These are phyloP conservation scores for Vanrija humicola DNA, from an alignment of 1,284 basidiomycete genomes.

Conservation along the genomic window DNA sequence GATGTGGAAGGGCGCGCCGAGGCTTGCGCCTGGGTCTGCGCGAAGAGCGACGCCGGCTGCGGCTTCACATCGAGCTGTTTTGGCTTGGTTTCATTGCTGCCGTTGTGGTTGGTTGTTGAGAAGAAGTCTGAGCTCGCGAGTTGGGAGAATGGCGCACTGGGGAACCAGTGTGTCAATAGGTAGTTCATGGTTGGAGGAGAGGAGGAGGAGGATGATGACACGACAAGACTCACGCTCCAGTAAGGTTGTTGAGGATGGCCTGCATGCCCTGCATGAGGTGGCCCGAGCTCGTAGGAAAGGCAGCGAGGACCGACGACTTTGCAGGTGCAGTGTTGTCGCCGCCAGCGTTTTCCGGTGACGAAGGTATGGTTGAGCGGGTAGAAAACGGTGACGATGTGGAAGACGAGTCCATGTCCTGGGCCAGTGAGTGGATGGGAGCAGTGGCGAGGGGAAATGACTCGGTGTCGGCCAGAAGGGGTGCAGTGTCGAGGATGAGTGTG, in stretches of 20 bases:
- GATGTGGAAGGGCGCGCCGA: constrained; percentile 2
- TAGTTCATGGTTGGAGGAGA: neutral
- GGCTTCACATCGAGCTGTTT: neutral
- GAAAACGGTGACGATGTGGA: constrained; percentile 37
- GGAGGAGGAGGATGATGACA: neutral
- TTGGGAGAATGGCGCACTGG: neutral
- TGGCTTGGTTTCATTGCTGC: neutral
- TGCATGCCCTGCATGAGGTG: constrained; percentile 33
- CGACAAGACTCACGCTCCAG: constrained; percentile 19
- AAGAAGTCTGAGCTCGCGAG: neutral
- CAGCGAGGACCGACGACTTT: neutral
- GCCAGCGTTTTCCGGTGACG: constrained; percentile 30
- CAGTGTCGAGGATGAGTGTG: neutral
- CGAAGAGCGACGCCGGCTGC: neutral
- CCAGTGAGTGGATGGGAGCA: too few species aligned
- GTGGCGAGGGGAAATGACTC: neutral
- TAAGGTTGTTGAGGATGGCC: constrained; percentile 25
- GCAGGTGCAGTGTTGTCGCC: constrained; percentile 11
- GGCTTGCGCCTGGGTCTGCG: too few species aligned
- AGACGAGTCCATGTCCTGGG: constrained; percentile 27
- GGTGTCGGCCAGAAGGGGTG: neutral
- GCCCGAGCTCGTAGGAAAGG: constrained; percentile 10
- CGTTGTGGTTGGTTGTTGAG: neutral
- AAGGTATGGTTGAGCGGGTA: constrained; percentile 29
- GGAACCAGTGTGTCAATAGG: too few species aligned